phyloP scores from a whole-genome alignment of 345 rosid genomes.

The Nephelium lappaceum region DNA sequence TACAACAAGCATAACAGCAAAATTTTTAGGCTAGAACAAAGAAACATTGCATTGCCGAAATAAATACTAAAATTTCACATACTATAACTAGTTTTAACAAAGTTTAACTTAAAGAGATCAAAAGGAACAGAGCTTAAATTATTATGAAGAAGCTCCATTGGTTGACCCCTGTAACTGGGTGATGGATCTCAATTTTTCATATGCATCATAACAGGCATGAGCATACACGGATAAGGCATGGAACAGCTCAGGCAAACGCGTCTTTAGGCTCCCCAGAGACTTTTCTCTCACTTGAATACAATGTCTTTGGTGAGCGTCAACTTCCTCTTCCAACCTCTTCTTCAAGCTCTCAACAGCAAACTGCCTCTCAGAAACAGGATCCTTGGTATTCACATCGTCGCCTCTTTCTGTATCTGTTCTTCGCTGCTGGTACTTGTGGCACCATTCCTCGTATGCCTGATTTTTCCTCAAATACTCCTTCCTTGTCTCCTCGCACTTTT shows the following conservation, averaged over 20 bases:
- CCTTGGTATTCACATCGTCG: constrained; percentile 53
- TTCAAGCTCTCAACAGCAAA: constrained; percentile 65
- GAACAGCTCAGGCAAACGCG: constrained; percentile 82
- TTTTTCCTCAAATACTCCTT: constrained; percentile 67
- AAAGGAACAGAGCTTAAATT: constrained; percentile 7
- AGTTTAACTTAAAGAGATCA: constrained; percentile 11
- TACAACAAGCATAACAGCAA: constrained; percentile 5
- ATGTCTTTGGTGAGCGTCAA: constrained; percentile 64
- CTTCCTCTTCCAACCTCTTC: constrained; percentile 76
- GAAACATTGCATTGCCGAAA: constrained; percentile 4
- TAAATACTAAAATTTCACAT: background rate
- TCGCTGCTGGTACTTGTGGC: constrained; percentile 64
- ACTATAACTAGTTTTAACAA: constrained; percentile 7
- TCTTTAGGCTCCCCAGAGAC: constrained; percentile 77
- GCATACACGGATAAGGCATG: constrained; percentile 78
- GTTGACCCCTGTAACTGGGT: constrained; percentile 36
- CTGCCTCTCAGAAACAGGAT: constrained; percentile 75
- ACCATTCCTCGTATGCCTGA: constrained; percentile 91
- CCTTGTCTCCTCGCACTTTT: constrained; percentile 76
- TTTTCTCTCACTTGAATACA: constrained; percentile 93
- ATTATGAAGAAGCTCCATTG: constrained; percentile 24
- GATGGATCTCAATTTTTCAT: constrained; percentile 57
- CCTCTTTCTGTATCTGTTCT: constrained; percentile 53
- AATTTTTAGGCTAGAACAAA: constrained; percentile 8
- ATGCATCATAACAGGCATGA: constrained; percentile 66